Conservation (phyloP, 192 early-diverging fungal species). For the Cladochytrium replicatum region DNA sequence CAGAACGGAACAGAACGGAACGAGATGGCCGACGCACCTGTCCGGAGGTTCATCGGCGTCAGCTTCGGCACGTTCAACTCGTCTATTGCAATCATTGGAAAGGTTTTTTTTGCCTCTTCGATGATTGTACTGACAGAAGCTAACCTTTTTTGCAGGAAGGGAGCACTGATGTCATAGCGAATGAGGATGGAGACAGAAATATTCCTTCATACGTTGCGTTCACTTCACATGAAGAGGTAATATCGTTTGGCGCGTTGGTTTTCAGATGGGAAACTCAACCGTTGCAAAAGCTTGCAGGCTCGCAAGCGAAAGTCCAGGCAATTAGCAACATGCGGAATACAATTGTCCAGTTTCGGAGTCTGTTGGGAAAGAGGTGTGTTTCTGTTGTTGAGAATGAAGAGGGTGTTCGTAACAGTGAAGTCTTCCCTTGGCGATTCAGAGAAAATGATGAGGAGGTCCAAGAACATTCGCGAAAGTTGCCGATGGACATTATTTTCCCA, state of each 20-base stretch:
- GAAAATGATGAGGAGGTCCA: conserved; percentile 32
- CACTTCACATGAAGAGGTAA: conserved; percentile 78
- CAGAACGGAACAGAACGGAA: too few relatives aligned
- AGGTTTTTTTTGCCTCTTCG: conserved; percentile 42
- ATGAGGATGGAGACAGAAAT: conserved; percentile 95
- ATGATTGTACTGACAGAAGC: too few relatives aligned
- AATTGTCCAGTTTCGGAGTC: conserved; percentile 75
- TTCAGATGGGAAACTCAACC: neutral
- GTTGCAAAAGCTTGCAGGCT: conserved; percentile 28
- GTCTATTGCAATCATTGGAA: conserved; percentile 74
- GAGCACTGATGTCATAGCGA: conserved; percentile 82
- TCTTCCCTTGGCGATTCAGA: conserved; percentile 11
- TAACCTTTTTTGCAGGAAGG: conserved; percentile 45
- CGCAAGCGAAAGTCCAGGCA: conserved; percentile 77
- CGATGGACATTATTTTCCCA: conserved; percentile 28
- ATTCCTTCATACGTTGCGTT: conserved; percentile 91
- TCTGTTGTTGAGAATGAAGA: neutral
- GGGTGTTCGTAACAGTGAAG: neutral
- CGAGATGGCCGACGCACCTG: too few relatives aligned
- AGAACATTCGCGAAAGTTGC: conserved; percentile 13
- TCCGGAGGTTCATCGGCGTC: conserved; percentile 60
- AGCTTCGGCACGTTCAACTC: conserved; percentile 79
- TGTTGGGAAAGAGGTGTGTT: conserved; percentile 72
- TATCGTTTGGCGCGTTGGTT: conserved; percentile 4
- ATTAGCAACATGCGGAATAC: conserved; percentile 85